These are phyloP conservation scores for Lodderomyces pseudojiufengensis DNA, from an alignment of 1,139 yeast genomes.

Conservation along the genomic window DNA sequence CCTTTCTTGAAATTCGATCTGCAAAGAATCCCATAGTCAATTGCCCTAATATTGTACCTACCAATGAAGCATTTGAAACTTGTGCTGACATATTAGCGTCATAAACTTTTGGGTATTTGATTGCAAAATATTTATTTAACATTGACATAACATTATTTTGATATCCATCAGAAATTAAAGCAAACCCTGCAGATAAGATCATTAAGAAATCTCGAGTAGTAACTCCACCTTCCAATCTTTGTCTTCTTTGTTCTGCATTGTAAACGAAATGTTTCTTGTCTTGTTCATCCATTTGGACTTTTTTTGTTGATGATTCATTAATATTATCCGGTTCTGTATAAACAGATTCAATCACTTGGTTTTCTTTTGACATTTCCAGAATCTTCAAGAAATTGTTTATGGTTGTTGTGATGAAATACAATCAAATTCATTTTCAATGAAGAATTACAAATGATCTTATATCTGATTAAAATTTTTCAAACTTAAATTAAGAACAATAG, in stretches of 20 bases:
- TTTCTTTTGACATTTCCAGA: constrained; percentile 2
- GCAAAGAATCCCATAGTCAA: constrained; percentile 41
- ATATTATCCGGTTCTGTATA: neutral
- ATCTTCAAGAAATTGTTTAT: constrained; percentile 4
- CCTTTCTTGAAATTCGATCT: constrained; percentile 47
- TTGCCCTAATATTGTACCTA: constrained; percentile 50
- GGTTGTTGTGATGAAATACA: neutral
- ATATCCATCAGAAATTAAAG: constrained; percentile 51
- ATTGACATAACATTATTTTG: constrained; percentile 51
- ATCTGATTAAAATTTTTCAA: neutral
- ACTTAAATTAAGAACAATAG: neutral
- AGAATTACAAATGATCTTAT: neutral
- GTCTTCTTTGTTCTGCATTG: constrained; percentile 31
- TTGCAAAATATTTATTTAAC: constrained; percentile 37
- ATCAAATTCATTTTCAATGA: neutral
- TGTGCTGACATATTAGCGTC: constrained; percentile 38
- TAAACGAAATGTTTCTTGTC: constrained; percentile 24
- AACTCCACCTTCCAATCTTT: constrained; percentile 29
- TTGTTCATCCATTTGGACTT: constrained; percentile 1
- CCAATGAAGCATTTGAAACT: constrained; percentile 48
- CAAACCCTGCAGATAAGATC: constrained; percentile 47
- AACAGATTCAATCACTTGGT: constrained; percentile 9
- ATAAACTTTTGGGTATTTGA: constrained; percentile 30
- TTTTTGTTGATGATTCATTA: neutral
- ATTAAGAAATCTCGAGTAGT: constrained; percentile 30